Conservation (phyloP, 2,329 filamentous ascomycete species). For the Aspergillus ustus region DNA sequence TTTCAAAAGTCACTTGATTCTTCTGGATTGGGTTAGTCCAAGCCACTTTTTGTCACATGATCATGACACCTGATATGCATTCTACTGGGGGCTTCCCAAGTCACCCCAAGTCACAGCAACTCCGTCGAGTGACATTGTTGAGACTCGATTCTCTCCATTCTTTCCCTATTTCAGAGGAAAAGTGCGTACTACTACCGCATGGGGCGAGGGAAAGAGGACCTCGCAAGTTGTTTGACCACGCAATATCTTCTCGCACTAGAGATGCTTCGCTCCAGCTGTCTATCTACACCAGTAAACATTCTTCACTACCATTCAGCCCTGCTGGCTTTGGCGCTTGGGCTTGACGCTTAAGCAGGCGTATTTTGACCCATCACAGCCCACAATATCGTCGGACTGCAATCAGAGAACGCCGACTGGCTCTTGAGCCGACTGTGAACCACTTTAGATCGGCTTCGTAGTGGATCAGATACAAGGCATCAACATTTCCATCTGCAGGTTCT, state of each 20-base stretch:
- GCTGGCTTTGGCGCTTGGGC: too few species aligned
- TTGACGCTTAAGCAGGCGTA: slow-evolving; percentile 6
- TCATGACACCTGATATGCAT: not conserved
- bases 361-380: slow-evolving; percentile 7
- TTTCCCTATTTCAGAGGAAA: too few species aligned
- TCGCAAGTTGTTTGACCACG: too few species aligned
- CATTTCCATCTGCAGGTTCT: slow-evolving; percentile 12
- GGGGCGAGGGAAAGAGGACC: too few species aligned
- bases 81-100: not conserved
- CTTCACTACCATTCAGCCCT: too few species aligned
- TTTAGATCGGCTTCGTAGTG: slow-evolving; percentile 10
- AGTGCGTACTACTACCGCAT: too few species aligned
- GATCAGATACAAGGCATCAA: slow-evolving; percentile 18
- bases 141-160: too few species aligned
- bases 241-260: too few species aligned
- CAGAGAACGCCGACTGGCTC: not conserved
- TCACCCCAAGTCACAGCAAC: too few species aligned
- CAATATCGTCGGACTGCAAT: not conserved
- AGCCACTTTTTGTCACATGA: not conserved
- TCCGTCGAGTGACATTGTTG: not conserved
- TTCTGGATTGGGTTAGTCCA: not conserved
- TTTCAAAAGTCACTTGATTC: not conserved
- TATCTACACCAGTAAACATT: too few species aligned
- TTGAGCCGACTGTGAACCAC: not conserved
- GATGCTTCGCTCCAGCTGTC: too few species aligned